phyloP scores from a whole-genome alignment of 257 asterid species.

The Nicotiana sylvestris region DNA sequence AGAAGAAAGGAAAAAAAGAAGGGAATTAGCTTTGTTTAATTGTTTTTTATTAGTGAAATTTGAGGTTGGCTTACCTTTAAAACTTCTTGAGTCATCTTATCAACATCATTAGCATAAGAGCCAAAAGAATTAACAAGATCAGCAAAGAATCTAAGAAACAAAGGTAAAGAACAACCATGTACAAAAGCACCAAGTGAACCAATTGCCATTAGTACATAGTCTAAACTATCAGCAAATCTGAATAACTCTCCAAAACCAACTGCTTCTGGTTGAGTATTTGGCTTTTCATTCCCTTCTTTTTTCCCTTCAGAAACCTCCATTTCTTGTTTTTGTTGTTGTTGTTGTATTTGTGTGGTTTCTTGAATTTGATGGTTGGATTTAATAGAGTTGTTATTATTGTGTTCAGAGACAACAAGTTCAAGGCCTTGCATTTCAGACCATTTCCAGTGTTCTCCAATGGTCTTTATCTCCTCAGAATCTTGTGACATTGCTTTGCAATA shows the following conservation, averaged over 20 bases:
- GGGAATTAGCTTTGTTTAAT: neutral
- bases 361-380: slow-evolving; percentile 29
- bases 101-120: slow-evolving; percentile 78
- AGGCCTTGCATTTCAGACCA: slow-evolving; percentile 83
- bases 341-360: neutral
- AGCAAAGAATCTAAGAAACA: slow-evolving; percentile 95
- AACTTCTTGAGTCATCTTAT: slow-evolving; percentile 94
- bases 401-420: slow-evolving; percentile 48
- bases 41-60: neutral
- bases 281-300: slow-evolving; percentile 41
- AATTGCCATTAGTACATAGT: slow-evolving; percentile 64
- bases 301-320: slow-evolving; percentile 46
- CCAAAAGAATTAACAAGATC: slow-evolving; percentile 99
- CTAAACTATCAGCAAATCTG: slow-evolving; percentile 90
- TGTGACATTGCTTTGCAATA: slow-evolving; percentile 49
- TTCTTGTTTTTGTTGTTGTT: neutral
- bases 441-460: slow-evolving; percentile 61
- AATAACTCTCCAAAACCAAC: slow-evolving; percentile 61
- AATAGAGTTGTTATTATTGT: slow-evolving; percentile 21
- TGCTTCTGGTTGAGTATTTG: slow-evolving; percentile 42
- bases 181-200: slow-evolving; percentile 92
- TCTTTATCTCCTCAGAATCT: slow-evolving; percentile 53
- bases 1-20: neutral
- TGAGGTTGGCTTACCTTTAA: slow-evolving; percentile 47
- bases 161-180: slow-evolving; percentile 89